phyloP scores from a whole-genome alignment of 768 basidiomycete species.

The Tricholoma furcatifolium region DNA sequence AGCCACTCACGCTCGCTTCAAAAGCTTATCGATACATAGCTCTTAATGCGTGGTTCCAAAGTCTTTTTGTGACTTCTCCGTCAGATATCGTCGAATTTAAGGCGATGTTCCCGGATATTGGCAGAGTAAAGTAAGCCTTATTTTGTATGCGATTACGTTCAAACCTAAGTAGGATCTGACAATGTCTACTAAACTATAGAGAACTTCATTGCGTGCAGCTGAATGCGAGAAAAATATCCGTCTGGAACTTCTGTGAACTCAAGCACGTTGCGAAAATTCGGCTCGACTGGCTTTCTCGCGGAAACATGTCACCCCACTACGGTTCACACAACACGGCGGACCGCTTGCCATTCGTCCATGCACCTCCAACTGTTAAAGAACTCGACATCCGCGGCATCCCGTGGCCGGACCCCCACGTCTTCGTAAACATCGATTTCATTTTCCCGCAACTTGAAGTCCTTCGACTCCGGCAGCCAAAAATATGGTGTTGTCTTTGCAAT shows the following conservation, averaged over 20 bases:
- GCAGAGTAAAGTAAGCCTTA: slow-evolving; percentile 15
- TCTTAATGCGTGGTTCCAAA: slow-evolving; percentile 32
- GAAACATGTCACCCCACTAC: slow-evolving; percentile 12
- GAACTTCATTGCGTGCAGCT: slow-evolving; percentile 30
- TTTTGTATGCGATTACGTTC: neutral
- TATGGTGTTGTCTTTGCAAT: slow-evolving; percentile 37
- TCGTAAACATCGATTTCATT: slow-evolving; percentile 19
- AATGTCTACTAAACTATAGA: slow-evolving; percentile 17
- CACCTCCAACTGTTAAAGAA: slow-evolving; percentile 22
- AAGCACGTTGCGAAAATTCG: slow-evolving; percentile 21
- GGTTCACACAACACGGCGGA: slow-evolving; percentile 13
- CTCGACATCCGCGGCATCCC: slow-evolving; percentile 29
- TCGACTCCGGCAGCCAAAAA: slow-evolving; percentile 22
- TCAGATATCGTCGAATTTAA: slow-evolving; percentile 22
- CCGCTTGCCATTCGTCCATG: slow-evolving; percentile 24
- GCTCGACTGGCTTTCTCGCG: slow-evolving; percentile 26
- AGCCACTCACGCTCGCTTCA: slow-evolving; percentile 28
- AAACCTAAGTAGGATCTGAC: neutral
- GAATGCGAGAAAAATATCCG: slow-evolving; percentile 5
- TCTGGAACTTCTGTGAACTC: slow-evolving; percentile 27
- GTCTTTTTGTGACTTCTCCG: slow-evolving; percentile 23
- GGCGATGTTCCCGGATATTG: slow-evolving; percentile 24
- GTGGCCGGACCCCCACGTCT: slow-evolving; percentile 31
- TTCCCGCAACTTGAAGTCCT: slow-evolving; percentile 25
- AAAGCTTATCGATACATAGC: slow-evolving; percentile 26